These are phyloP conservation scores for Fusarium phyllophilum DNA, from an alignment of 2,329 filamentous ascomycete genomes.

Conservation along the genomic window DNA sequence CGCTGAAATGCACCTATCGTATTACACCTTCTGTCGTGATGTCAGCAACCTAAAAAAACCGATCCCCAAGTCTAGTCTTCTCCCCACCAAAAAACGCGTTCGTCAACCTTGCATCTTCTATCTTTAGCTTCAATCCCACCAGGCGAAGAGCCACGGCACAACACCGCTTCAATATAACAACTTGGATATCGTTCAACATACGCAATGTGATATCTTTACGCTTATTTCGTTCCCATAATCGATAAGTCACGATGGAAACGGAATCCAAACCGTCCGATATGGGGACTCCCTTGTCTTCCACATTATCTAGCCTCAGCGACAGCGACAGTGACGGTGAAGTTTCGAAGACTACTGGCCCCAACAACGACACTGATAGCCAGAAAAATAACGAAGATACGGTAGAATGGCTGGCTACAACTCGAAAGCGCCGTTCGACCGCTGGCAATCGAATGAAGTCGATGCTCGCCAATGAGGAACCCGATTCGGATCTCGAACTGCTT, in stretches of 20 bases:
- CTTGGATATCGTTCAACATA: constrained; percentile 3
- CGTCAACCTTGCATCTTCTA: constrained; percentile 31
- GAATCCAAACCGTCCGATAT: constrained; percentile 46
- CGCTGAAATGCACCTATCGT: constrained; percentile 16
- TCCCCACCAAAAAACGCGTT: constrained; percentile 41
- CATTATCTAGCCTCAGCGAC: constrained; percentile 44
- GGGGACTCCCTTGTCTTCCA: constrained; percentile 49
- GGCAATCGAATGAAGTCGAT: constrained; percentile 86
- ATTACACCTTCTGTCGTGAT: constrained; percentile 31
- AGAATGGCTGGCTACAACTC: constrained; percentile 78
- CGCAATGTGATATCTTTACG: constrained; percentile 35
- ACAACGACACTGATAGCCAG: constrained; percentile 51
- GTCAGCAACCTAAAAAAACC: constrained; percentile 40
- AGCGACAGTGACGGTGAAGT: constrained; percentile 47
- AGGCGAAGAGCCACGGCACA: constrained; percentile 17
- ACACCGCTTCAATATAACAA: not conserved
- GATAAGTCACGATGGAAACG: constrained; percentile 43
- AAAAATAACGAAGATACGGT: constrained; percentile 53
- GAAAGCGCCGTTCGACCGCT: constrained; percentile 81
- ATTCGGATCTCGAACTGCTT: constrained; percentile 76
- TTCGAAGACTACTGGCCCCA: constrained; percentile 43
- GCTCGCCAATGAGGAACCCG: constrained; percentile 77
- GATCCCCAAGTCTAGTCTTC: not conserved
- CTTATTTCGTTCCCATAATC: not conserved
- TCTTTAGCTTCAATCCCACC: constrained; percentile 13